Evolutionary conservation across 352 stramenopile genomes (phyloP).

Genomic region (Phytophthora pluvialis): DNA sequence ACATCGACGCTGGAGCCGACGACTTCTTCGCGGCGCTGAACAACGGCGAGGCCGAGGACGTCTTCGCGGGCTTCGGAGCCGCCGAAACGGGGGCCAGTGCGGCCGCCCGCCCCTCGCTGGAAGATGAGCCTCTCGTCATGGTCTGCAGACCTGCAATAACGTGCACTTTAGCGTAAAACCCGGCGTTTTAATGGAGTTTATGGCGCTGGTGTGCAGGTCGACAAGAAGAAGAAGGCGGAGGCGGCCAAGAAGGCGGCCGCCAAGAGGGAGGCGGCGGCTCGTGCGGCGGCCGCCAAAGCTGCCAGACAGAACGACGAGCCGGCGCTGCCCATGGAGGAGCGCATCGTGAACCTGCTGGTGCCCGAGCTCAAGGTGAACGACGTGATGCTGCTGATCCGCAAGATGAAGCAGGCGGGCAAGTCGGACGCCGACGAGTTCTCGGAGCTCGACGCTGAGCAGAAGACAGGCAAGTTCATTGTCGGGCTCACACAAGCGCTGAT

Average conservation of each 20-base stretch:
- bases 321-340: constrained; percentile 83
- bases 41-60: constrained; percentile 59
- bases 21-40: constrained; percentile 86
- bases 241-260: constrained; percentile 44
- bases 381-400: constrained; percentile 89
- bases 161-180: background rate
- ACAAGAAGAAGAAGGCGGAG: constrained; percentile 62
- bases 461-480: constrained; percentile 55
- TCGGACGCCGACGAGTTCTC: constrained; percentile 90
- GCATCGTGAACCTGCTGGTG: constrained; percentile 88
- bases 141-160: constrained; percentile 9
- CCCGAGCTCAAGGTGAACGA: constrained; percentile 88
- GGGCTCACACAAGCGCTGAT: constrained; percentile 4
- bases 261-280: constrained; percentile 48
- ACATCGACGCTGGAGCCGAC: constrained; percentile 76
- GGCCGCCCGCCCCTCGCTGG: constrained; percentile 21
- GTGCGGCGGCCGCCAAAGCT: constrained; percentile 44
- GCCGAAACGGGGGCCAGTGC: constrained; percentile 29
- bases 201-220: constrained; percentile 24
- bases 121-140: constrained; percentile 45
- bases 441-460: constrained; percentile 84
- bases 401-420: constrained; percentile 91
- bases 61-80: constrained; percentile 63
- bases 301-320: constrained; percentile 51
- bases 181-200: background rate